Evolutionary conservation across 179 eudicot species (phyloP), one percentile per base, ranked within the genome.

Genomic region (Patellifolia procumbens): DNA sequence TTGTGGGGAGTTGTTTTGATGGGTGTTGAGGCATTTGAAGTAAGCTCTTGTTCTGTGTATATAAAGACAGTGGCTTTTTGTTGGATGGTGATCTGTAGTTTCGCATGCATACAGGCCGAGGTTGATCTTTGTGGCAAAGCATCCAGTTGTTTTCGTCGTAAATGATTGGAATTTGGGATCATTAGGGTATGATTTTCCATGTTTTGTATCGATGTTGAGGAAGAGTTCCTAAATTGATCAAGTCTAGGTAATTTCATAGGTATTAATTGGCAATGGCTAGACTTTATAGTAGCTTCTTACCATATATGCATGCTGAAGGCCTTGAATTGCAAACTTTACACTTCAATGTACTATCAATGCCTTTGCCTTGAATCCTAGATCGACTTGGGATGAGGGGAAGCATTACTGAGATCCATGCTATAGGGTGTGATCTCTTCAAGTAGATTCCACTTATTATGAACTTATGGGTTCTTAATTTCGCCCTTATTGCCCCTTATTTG

Each of bases 41-140:
- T n/a, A 8, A 29, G 34, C 5, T 16, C 32, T 0, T 39, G 28
- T 39, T 65, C 29, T 39, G 69, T 37, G 1, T 8, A 17, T 66
- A 5, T 66, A 63, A 5, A 37, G 46, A 7, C 24, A 4, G 22
- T 66, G 70, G 5, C 70, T 22, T 9, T 24, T 39, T 68, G 72
- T 31, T 68, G n/a, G 72, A 29, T 68, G 26, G 71, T 68, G 72
- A 68, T 68, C 39, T 68, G 37, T 28, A 17, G 56, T 68, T 46
- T 11, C 8, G 8, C 34, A 49, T 51, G 72, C 20, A 39, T 67
- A 9, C 9, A 12, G 26, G 1, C 20, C 43, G 6, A 11, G 53
- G 13, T 67, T 22, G 24, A 42, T 68, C 39, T 28, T 53, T 53
- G 59, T 13, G 19, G 8, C 59, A 53, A 68, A 46, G 22, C 1